Evolutionary conservation across 2,329 filamentous ascomycete species (phyloP), one percentile per base, ranked within the genome.

Genomic region (Penicillium sp.): DNA sequence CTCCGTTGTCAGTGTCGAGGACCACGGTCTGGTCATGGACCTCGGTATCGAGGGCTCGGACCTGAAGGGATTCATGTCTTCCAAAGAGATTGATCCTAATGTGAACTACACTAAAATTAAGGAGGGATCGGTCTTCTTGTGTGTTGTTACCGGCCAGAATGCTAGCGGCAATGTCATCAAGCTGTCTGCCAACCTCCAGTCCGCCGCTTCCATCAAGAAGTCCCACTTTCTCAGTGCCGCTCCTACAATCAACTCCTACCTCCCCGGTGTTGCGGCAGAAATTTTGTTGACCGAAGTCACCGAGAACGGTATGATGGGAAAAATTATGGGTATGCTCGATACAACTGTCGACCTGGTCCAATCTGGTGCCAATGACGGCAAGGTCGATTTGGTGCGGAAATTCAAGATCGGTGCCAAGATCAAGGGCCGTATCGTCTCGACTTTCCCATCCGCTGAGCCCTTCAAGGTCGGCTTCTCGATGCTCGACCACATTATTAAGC

Each of bases 1-100:
- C 2, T 87, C 91, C 0, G 86, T 99, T 24, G 74, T 82, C 45
- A 99, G 92, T 71, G 87, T 95, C n/a, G 92, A 99, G 72, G 95
- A 99, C 63, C 92, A 96, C 66, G 94, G 94, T 55, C 81, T 94
- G 51, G 83, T 97, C 50, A 96, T 99, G 90, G 90, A 96, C 62
- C 74, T 97, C 33, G 90, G 90, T 16, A 77, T 97, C 6, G 79
- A 85, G 31, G 83, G 85, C 47, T 75, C 80, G 28, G 80, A 83
- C 33, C 70, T 92, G 46, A 86, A 85, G 54, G 94, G 89, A 2
- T 99, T 99, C 74, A 79, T 99, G 66, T 83, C 90, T 5, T 88
- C 87, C 55, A 90, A 88, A 66, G 91, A 96, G 67, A 76, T 96
- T 16, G 88, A 89, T 44, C 69, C 81, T 27, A 79, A 77, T 40